Conservation (phyloP, 2,329 filamentous ascomycete species). For the Xylariaceae sp. region DNA sequence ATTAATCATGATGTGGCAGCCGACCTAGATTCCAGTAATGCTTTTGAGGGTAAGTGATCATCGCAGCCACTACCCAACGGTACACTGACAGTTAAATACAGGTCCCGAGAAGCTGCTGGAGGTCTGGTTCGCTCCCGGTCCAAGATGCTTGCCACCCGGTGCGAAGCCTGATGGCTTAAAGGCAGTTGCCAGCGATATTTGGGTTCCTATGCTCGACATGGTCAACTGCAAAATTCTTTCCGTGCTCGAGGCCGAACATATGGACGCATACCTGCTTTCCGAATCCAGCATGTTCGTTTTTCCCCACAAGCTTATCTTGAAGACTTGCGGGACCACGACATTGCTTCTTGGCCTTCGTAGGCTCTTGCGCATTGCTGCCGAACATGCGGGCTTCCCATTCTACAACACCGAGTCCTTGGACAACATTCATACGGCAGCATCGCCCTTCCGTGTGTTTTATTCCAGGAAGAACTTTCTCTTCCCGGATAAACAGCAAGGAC, state of each 20-base stretch:
- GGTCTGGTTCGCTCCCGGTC: conserved; percentile 91
- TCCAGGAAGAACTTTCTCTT: conserved; percentile 98
- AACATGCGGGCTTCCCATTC: conserved; percentile 84
- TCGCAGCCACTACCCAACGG: conserved; percentile 1
- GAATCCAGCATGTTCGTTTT: conserved; percentile 99
- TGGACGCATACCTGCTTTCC: conserved; percentile 94
- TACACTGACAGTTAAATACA: conserved; percentile 28
- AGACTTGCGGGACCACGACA: conserved; percentile 97
- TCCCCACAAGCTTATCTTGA: conserved; percentile 98
- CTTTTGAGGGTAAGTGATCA: conserved; percentile 72
- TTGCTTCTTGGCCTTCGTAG: conserved; percentile 84
- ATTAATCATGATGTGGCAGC: conserved; percentile 95
- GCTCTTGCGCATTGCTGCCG: conserved; percentile 85
- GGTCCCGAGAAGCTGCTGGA: conserved; percentile 96
- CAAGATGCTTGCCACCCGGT: conserved; percentile 65
- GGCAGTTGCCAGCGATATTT: conserved; percentile 74
- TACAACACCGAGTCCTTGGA: conserved; percentile 63
- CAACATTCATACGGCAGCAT: conserved; percentile 71
- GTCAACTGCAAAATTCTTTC: conserved; percentile 99
- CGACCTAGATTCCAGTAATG: conserved; percentile 90
- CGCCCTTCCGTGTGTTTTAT: conserved; percentile 95
- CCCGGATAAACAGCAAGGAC: conserved; percentile 87
- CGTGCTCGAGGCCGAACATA: conserved; percentile 84
- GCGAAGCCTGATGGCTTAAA: conserved; percentile 77
- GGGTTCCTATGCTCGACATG: conserved; percentile 96